phyloP scores from a whole-genome alignment of 805 yeast genomes.

The Ogataea neopini region DNA sequence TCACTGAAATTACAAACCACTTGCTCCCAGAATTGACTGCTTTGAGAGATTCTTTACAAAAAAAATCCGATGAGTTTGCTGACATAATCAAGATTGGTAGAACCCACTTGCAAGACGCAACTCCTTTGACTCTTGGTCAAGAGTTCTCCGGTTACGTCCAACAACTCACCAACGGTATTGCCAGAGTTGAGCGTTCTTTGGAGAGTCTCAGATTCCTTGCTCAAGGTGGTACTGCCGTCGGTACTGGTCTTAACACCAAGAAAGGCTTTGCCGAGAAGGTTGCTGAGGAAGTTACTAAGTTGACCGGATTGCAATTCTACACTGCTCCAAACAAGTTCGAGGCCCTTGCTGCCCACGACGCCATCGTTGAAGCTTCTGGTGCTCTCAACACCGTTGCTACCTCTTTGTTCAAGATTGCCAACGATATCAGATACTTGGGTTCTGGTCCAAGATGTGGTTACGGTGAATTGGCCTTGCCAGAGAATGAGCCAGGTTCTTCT shows the following conservation, averaged over 20 bases:
- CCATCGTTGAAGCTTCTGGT: conserved; percentile 96
- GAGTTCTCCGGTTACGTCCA: conserved; percentile 96
- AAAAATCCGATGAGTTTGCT: conserved; percentile 79
- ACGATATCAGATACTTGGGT: conserved; percentile 96
- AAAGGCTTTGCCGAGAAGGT: conserved; percentile 85
- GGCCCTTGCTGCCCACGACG: conserved; percentile 98
- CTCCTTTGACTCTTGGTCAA: conserved; percentile 96
- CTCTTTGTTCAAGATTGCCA: conserved; percentile 93
- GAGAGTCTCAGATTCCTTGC: conserved; percentile 82
- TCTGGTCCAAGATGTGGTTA: conserved; percentile 99
- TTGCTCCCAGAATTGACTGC: conserved; percentile 79
- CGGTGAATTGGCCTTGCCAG: conserved; percentile 93
- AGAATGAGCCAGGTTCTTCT: conserved; percentile 98
- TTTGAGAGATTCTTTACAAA: conserved; percentile 75
- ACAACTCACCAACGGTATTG: conserved; percentile 89
- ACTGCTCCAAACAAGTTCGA: conserved; percentile 99
- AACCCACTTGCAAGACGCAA: conserved; percentile 98
- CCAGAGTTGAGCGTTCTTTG: conserved; percentile 74
- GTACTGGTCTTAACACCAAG: conserved; percentile 95
- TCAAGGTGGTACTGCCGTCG: conserved; percentile 99
- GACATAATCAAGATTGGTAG: conserved; percentile 97
- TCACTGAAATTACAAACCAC: conserved; percentile 73
- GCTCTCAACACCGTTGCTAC: conserved; percentile 94
- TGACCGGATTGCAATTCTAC: conserved; percentile 85
- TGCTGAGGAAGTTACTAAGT: conserved; percentile 80